Conservation (phyloP, 208 protist genomes). For the Tritrichomonas musculus region DNA sequence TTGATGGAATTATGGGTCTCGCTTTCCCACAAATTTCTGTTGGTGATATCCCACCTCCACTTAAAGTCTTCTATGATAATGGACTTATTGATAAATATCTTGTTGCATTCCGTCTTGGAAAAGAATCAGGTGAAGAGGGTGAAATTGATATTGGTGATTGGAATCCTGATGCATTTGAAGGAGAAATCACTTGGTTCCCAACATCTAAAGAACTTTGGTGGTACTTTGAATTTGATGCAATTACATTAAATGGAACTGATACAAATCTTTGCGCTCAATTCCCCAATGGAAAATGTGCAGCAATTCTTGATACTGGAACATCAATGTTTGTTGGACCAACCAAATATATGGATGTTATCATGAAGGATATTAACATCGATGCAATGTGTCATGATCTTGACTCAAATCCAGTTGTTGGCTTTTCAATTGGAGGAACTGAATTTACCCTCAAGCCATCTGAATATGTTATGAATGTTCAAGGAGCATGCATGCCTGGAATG, state of each 20-base stretch:
- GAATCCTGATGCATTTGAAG: conserved; percentile 42
- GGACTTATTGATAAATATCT: conserved; percentile 50
- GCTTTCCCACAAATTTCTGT: conserved; percentile 71
- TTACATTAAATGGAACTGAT: neutral
- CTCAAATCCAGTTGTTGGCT: conserved; percentile 35
- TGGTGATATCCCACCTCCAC: conserved; percentile 63
- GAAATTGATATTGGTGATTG: conserved; percentile 49
- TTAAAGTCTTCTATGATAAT: conserved; percentile 60
- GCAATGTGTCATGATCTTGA: conserved; percentile 25
- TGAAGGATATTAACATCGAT: conserved; percentile 38
- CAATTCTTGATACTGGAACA: conserved; percentile 79
- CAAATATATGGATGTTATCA: conserved; percentile 39
- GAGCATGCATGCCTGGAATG: conserved; percentile 62
- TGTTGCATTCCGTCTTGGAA: conserved; percentile 51
- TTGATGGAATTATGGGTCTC: conserved; percentile 75
- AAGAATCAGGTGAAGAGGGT: neutral
- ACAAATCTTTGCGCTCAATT: neutral
- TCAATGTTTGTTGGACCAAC: conserved; percentile 75
- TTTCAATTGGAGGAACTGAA: conserved; percentile 28
- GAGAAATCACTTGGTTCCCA: conserved; percentile 45
- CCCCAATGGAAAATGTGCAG: neutral
- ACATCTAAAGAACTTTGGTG: conserved; percentile 47
- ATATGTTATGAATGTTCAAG: conserved; percentile 44
- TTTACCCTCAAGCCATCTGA: conserved; percentile 34
- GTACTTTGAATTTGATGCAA: conserved; percentile 42